These are phyloP conservation scores for Brettanomyces bruxellensis DNA, from an alignment of 805 yeast species.

Conservation along the genomic window DNA sequence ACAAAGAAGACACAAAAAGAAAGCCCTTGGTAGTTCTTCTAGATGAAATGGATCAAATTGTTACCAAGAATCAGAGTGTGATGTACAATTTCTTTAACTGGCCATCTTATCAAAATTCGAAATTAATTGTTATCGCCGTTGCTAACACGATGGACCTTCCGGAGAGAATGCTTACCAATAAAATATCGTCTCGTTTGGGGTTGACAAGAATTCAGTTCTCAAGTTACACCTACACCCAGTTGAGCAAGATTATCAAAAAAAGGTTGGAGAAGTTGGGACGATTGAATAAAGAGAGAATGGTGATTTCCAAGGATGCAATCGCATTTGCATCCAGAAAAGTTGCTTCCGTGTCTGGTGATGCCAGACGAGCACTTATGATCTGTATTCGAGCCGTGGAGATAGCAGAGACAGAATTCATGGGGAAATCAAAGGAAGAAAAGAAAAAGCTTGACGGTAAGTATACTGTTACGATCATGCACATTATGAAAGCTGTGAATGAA, in stretches of 20 bases:
- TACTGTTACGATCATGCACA: slow-evolving; percentile 61
- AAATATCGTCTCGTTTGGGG: slow-evolving; percentile 87
- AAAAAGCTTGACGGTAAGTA: slow-evolving; percentile 29
- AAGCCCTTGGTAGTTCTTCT: slow-evolving; percentile 66
- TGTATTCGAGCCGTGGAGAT: slow-evolving; percentile 85
- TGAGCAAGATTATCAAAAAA: slow-evolving; percentile 64
- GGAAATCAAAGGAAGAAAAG: slow-evolving; percentile 20
- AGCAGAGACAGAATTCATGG: slow-evolving; percentile 57
- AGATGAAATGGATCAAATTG: slow-evolving; percentile 92
- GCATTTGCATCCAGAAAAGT: slow-evolving; percentile 90
- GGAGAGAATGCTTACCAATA: slow-evolving; percentile 77
- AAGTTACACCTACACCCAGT: slow-evolving; percentile 77
- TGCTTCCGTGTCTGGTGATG: slow-evolving; percentile 96
- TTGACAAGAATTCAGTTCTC: slow-evolving; percentile 77
- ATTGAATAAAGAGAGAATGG: slow-evolving; percentile 33
- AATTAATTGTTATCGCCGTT: slow-evolving; percentile 80
- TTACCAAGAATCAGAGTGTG: slow-evolving; percentile 71
- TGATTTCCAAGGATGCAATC: slow-evolving; percentile 61
- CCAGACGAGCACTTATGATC: slow-evolving; percentile 81
- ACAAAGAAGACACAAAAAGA: slow-evolving; percentile 22
- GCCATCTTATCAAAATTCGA: slow-evolving; percentile 81
- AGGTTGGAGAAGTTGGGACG: slow-evolving; percentile 47
- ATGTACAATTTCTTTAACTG: slow-evolving; percentile 96
- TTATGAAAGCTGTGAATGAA: slow-evolving; percentile 72
- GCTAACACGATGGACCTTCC: slow-evolving; percentile 98